Percentiles rank a stretch among this genome's conserved stretches.
phyloP scores from a whole-genome alignment of 1,284 basidiomycete genomes.

The Fistulina hepatica region DNA sequence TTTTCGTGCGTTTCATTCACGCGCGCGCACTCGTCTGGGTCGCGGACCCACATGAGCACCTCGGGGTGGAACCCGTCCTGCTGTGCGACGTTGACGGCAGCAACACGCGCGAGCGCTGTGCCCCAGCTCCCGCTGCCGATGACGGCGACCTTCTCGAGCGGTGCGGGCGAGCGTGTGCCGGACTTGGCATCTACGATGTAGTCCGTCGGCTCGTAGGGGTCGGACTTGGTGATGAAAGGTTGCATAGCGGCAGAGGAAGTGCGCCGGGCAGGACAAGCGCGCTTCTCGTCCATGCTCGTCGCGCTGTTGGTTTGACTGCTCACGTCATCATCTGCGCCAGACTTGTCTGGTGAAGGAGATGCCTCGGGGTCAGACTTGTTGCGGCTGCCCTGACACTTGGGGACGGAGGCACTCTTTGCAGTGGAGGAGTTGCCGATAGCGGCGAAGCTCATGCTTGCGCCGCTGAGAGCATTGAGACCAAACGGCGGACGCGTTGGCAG shows the following conservation, averaged over 20 bases:
- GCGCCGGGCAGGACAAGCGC: constrained; percentile 9
- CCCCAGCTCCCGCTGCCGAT: constrained; percentile 16
- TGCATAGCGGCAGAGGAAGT: constrained; percentile 15
- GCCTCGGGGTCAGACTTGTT: too few species aligned
- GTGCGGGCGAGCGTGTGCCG: constrained; percentile 7
- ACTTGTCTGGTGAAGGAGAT: too few species aligned
- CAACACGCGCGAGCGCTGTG: constrained; percentile 14
- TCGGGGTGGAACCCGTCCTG: constrained; percentile 14
- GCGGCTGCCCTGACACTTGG: too few species aligned
- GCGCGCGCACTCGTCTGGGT: constrained; percentile 13
- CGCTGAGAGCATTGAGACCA: constrained; percentile 12
- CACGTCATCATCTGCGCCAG: constrained; percentile 6
- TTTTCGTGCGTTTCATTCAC: too few species aligned
- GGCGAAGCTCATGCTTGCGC: constrained; percentile 13
- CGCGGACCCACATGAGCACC: constrained; percentile 16
- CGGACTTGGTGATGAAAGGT: constrained; percentile 15
- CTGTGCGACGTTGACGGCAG: constrained; percentile 13
- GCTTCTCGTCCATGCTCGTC: not conserved
- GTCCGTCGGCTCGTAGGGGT: constrained; percentile 12
- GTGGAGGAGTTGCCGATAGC: constrained; percentile 11
- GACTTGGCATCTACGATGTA: constrained; percentile 8
- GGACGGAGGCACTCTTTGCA: too few species aligned
- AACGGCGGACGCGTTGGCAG: constrained; percentile 4
- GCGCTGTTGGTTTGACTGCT: not conserved
- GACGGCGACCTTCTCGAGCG: constrained; percentile 13